These are phyloP conservation scores for Ricinus communis DNA, from an alignment of 345 rosid species.

Conservation along the genomic window DNA sequence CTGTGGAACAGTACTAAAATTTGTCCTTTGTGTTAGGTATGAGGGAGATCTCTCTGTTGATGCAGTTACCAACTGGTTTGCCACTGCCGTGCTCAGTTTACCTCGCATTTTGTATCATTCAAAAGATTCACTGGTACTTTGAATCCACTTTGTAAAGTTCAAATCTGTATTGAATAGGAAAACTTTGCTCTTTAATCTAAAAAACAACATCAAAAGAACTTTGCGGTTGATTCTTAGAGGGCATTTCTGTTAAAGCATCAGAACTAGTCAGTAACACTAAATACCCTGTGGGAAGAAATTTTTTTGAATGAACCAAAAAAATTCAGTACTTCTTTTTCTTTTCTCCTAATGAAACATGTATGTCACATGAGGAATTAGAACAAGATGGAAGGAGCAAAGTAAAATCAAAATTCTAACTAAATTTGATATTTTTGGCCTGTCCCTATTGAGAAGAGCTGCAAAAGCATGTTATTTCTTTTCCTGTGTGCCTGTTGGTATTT, in stretches of 20 bases:
- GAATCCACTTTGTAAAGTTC: slow-evolving; percentile 9
- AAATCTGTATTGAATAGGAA: not conserved
- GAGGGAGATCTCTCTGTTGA: slow-evolving; percentile 71
- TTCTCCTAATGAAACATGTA: not conserved
- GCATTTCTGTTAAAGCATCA: not conserved
- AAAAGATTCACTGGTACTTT: slow-evolving; percentile 80
- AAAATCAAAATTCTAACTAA: not conserved
- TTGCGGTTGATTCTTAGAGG: not conserved
- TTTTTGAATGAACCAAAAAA: not conserved
- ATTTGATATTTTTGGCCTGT: not conserved
- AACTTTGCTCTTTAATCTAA: not conserved
- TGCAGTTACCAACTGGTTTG: slow-evolving; percentile 84
- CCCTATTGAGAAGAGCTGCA: not conserved
- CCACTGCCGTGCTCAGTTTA: slow-evolving; percentile 59
- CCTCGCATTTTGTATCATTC: slow-evolving; percentile 86
- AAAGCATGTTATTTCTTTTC: not conserved
- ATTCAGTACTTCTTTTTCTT: not conserved
- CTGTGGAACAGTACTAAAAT: slow-evolving; percentile 4
- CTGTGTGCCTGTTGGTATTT: no score
- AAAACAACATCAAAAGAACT: not conserved
- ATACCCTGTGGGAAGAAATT: no score
- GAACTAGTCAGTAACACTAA: no score
- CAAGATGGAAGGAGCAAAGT: not conserved
- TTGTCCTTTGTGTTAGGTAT: slow-evolving; percentile 49
- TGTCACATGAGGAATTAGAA: not conserved